Percentiles rank a stretch among this genome's conserved stretches.
These are phyloP conservation scores for Thermothelomyces thermophilus DNA, from an alignment of 2,329 filamentous ascomycete species.

Conservation along the genomic window DNA sequence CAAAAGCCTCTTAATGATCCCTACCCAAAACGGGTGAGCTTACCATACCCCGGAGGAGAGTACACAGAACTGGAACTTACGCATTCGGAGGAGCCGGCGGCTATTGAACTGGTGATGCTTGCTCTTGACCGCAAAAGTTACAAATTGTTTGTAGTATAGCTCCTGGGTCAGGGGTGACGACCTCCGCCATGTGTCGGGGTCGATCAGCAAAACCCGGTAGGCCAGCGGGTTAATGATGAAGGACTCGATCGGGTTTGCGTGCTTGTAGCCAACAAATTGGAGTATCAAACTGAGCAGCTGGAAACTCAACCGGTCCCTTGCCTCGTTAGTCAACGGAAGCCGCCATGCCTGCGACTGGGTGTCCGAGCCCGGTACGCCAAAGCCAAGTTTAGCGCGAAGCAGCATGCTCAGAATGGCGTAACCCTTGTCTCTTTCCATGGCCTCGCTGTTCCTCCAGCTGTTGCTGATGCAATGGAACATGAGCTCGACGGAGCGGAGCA, in stretches of 20 bases:
- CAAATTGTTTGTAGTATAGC: slow-evolving; percentile 89
- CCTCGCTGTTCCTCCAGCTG: slow-evolving; percentile 96
- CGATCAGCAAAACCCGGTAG: slow-evolving; percentile 84
- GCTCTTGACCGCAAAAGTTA: slow-evolving; percentile 80
- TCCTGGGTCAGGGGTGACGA: slow-evolving; percentile 71
- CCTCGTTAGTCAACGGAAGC: slow-evolving; percentile 43
- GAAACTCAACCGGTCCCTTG: slow-evolving; percentile 50
- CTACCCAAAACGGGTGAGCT: slow-evolving; percentile 38
- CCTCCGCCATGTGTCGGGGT: slow-evolving; percentile 87
- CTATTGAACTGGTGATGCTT: slow-evolving; percentile 91
- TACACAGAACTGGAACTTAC: slow-evolving; percentile 45
- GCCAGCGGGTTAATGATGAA: slow-evolving; percentile 94
- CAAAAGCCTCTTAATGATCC: slow-evolving; percentile 81
- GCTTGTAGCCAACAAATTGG: slow-evolving; percentile 82
- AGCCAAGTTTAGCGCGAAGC: slow-evolving; percentile 73
- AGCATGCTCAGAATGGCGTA: slow-evolving; percentile 83
- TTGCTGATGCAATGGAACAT: slow-evolving; percentile 79
- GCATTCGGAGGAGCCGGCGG: slow-evolving; percentile 79
- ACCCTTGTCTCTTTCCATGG: slow-evolving; percentile 93
- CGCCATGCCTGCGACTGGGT: slow-evolving; percentile 31
- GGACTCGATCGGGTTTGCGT: slow-evolving; percentile 71
- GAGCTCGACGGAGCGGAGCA: slow-evolving; percentile 72
- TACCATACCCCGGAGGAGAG: not conserved
- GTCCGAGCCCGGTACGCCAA: slow-evolving; percentile 34
- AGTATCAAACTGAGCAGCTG: slow-evolving; percentile 71